These are phyloP conservation scores for Termitomyces sp. DNA, from an alignment of 768 basidiomycete genomes.

Conservation along the genomic window DNA sequence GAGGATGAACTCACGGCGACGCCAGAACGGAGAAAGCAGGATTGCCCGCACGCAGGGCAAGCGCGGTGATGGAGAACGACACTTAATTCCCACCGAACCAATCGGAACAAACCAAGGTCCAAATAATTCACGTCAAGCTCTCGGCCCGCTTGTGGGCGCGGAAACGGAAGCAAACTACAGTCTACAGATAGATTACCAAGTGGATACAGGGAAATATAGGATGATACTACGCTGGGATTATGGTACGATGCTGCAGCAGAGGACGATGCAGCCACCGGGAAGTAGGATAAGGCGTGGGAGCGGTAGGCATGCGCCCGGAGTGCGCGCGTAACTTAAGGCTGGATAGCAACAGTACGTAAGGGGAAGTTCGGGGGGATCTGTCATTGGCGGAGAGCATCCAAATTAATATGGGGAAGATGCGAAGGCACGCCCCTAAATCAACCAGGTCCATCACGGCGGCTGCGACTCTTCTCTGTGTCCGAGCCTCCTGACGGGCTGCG, in stretches of 20 bases:
- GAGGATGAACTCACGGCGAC: conserved; percentile 42
- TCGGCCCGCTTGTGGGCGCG: conserved; percentile 16
- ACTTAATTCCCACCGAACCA: conserved; percentile 60
- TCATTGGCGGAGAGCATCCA: conserved; percentile 34
- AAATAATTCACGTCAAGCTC: conserved; percentile 22
- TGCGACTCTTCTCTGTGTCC: conserved; percentile 27
- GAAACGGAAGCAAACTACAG: conserved; percentile 19
- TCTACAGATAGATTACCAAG: conserved; percentile 17
- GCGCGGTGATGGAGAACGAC: conserved; percentile 58
- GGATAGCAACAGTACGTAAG: conserved; percentile 57
- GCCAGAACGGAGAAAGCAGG: conserved; percentile 51
- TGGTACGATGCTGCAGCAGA: conserved; percentile 10
- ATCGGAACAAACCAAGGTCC: conserved; percentile 55
- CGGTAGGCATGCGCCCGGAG: conserved; percentile 48
- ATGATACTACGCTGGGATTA: conserved; percentile 22
- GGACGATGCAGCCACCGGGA: conserved; percentile 18
- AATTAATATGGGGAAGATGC: conserved; percentile 43
- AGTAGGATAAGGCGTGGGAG: conserved; percentile 47
- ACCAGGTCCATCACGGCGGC: conserved; percentile 18
- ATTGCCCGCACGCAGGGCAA: conserved; percentile 61
- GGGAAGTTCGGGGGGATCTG: conserved; percentile 37
- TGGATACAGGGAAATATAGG: conserved; percentile 24
- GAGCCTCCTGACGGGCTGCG: conserved; percentile 34
- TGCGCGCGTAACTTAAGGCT: conserved; percentile 47
- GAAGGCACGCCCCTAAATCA: conserved; percentile 24